Evolutionary conservation across 495 filamentous ascomycete genomes (phyloP), one percentile per base, ranked within the genome.

Genomic region (Chaetomium fimeti): DNA sequence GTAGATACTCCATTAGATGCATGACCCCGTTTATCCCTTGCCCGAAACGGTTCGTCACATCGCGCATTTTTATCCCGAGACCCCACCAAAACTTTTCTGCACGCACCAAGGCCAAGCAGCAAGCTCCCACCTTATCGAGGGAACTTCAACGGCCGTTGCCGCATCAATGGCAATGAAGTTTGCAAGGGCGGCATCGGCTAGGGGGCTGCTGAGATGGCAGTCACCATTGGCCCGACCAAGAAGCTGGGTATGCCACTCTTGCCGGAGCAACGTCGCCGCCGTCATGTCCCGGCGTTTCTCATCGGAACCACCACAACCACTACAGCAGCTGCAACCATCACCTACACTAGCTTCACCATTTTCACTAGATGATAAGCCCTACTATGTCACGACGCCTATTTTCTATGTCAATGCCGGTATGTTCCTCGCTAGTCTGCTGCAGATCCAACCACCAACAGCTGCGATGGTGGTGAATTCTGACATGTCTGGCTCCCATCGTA

Each of bases 331-430:
- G 25, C 62, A 27, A 27, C 56, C 68, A 18, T 1, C 32, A 36
- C 5, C 32, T 11, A 9, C 32, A 11, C 3, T 9, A 45, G 36
- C 47, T 7, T 47, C 49, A 20, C 20, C 63, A 24, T 13, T 57
- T 20, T 5, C 59, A 22, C 49, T 66, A 24, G 32, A 24, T 29
- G 78, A 82, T 67, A 98, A 98, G 80, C 93, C 95, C 6, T 97
- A 88, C 82, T 98, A 97, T 83, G 82, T 97, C 69, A 98, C 94
- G 4, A 92, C 91, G 8, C 94, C 94, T 8, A 99, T 99, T 55
- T 99, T 98, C 81, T 99, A 99, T 73, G 95, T 98, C 75, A 99
- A 99, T 83, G 91, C 93, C 25, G 87, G 92, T 95, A 82, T 68
- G 79, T 64, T 61, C 2, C n/a, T 27, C 15, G 16, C 43, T 20